Evolutionary conservation across 2,329 filamentous ascomycete species (phyloP), one percentile per base, ranked within the genome.

Genomic region (Ploettnerulaceae sp.): DNA sequence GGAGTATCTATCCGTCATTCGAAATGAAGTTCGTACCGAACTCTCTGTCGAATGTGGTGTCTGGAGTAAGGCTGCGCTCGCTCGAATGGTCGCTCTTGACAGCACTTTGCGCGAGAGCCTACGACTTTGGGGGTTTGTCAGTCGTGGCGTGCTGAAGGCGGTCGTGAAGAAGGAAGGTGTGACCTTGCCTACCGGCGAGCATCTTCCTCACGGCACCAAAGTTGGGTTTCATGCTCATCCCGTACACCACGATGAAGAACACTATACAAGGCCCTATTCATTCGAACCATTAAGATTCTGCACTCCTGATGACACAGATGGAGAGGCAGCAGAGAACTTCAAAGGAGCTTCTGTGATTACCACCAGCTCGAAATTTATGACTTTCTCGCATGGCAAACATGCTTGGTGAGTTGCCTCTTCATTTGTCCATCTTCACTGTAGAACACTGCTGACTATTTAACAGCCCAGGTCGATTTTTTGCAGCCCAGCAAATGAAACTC

Each of bases 51-150:
- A 59, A 5, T 52, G 57, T 12, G 49, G 52, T n/a, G 43, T 55
- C 7, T 74, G 71, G 71, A 69, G 66, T 4, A 71, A 70, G 40
- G 49, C 57, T 6, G 59, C 60, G 2, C 58, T 72, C 1, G 56
- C 61, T 25, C 57, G 63, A 9, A 66, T 74, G 64, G 57, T 60
- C 2, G 60, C 57, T 3, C 57, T 66, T 7, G 71, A 74, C 54
- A 73, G 70, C 40, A 64, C 65, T 0, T 57, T 65, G 2, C 65
- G 71, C 9, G 71, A 74, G 55, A 70, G 70, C 2, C 57, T 73
- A 17, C 64, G 71, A 2, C 36, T 67, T 3, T 46, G 69, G 18
- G 58, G 65, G 0, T 60, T 64, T 29, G 53, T 54, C 26, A 55
- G 49, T 21, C 53, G 61, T 3, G 54, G 53, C 9, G 39, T 62